Evolutionary conservation across 495 filamentous ascomycete genomes (phyloP), one percentile per base, ranked within the genome.

Genomic region (Penicillium lagena): DNA sequence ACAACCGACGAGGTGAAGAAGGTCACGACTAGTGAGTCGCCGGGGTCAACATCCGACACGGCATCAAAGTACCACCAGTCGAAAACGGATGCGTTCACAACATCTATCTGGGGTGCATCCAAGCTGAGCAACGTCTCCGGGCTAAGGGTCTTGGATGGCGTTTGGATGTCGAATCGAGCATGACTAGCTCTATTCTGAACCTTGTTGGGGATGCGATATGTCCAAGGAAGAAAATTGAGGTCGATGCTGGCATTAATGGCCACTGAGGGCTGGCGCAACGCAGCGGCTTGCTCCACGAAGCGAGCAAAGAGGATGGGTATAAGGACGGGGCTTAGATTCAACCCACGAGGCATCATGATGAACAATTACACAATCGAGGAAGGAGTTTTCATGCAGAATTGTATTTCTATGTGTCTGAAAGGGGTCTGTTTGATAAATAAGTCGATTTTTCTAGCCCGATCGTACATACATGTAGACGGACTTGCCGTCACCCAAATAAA

Each of bases 61-160:
- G 48, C 64, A 46, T 71, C 66, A 22, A 67, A 71, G 50, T 64
- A 67, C 67, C 65, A 71, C 64, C 66, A 69, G 50, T 69, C 64
- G 37, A 58, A 71, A 9, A 56, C 56, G 31, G 60, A 50, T 31
- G 31, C 28, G 41, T 67, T 71, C 35, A 67, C 40, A 0, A 17
- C 13, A 28, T 43, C 38, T 2, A 66, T 12, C 39, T 64, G 56
- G 0, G 67, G 63, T n/a, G 51, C 37, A 41, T 67, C 63, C 10
- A 69, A 49, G 8, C 37, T 49, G 11, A 51, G 53, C 15, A 54
- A 37, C 11, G 42, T 29, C 1, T 45, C 8, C 6, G 22, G 28
- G n/a, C 35, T 29, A 0, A 60, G 49, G 1, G 39, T 40, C 7
- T 14, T 14, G 13, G 9, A 13, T 0, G 44, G 29, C 0, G 47